These are phyloP conservation scores for Kluyveromyces siamensis DNA, from an alignment of 805 yeast species.

Conservation along the genomic window DNA sequence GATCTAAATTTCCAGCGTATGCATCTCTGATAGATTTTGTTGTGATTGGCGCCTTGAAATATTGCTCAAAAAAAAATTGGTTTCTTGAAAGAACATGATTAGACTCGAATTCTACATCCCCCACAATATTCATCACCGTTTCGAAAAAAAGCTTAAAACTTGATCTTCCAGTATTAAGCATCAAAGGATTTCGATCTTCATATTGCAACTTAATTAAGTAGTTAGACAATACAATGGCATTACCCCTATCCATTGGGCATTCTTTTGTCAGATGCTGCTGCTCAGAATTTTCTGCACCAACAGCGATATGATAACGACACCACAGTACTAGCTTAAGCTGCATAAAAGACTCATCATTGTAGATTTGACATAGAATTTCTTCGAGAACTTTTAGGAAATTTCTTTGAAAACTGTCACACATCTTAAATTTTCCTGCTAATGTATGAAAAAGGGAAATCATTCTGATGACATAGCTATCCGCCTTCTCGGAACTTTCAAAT, in stretches of 20 bases:
- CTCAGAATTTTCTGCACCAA: conserved; percentile 54
- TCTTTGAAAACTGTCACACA: conserved; percentile 62
- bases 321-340: conserved; percentile 70
- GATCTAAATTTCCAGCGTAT: conserved; percentile 39
- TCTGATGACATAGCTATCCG: conserved; percentile 24
- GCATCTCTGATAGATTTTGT: conserved; percentile 39
- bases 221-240: conserved; percentile 24
- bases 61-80: conserved; percentile 35
- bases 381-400: conserved; percentile 54
- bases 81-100: conserved; percentile 39
- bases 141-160: conserved; percentile 72
- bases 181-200: conserved; percentile 47
- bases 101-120: conserved; percentile 45
- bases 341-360: conserved; percentile 41
- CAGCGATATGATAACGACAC: conserved; percentile 65
- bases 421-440: conserved; percentile 57
- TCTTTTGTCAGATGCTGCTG: conserved; percentile 53
- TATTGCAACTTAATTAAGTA: conserved; percentile 31
- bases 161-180: conserved; percentile 45
- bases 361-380: conserved; percentile 37
- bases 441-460: conserved; percentile 58
- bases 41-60: conserved; percentile 38
- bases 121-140: conserved; percentile 58
- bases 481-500: neutral
- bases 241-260: conserved; percentile 28